phyloP scores from a whole-genome alignment of 78 protist genomes.

The Anaeramoeba ignava region DNA sequence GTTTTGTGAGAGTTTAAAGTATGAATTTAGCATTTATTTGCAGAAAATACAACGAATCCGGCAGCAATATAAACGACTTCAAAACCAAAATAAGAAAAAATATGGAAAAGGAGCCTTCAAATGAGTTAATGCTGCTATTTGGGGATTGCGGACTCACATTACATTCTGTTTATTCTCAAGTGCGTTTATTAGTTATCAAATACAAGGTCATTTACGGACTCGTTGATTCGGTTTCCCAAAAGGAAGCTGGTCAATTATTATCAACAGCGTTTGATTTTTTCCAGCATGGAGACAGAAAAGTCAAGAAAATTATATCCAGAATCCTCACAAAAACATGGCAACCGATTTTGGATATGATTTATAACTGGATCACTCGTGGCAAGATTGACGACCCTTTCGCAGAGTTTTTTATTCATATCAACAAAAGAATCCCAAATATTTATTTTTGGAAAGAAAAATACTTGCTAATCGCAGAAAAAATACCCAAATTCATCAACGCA shows the following conservation, averaged over 20 bases:
- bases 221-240: too few species aligned
- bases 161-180: too few species aligned
- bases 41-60: too few species aligned
- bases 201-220: too few species aligned
- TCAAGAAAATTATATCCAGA: neutral
- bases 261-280: neutral
- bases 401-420: neutral
- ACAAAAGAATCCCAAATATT: neutral
- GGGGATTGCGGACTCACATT: too few species aligned
- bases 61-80: too few species aligned
- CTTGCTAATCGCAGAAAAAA: neutral
- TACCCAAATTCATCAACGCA: neutral
- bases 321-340: neutral
- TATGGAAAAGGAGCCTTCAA: too few species aligned
- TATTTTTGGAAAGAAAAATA: neutral
- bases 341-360: neutral
- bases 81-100: too few species aligned
- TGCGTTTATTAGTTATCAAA: too few species aligned
- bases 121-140: too few species aligned
- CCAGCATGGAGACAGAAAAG: neutral
- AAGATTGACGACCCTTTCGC: neutral
- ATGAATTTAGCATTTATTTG: too few species aligned
- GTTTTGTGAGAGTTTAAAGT: too few species aligned
- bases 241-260: neutral
- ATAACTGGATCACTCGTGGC: neutral